phyloP scores from a whole-genome alignment of 2,329 filamentous ascomycete species.

The Neonectria hederae region DNA sequence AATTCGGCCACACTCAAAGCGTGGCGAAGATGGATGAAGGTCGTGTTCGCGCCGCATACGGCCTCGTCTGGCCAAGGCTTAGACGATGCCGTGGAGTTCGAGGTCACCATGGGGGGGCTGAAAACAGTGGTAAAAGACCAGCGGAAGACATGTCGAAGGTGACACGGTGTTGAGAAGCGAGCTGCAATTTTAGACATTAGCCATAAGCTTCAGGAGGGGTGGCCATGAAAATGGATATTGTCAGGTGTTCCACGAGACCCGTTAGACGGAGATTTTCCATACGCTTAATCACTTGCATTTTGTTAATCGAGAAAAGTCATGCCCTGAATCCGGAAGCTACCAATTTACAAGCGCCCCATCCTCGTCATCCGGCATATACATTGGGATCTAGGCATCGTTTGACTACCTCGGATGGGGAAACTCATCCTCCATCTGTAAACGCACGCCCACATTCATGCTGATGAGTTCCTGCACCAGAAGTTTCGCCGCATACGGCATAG shows the following conservation, averaged over 20 bases:
- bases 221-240: background rate
- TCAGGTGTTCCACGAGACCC: background rate
- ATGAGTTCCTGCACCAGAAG: constrained; percentile 93
- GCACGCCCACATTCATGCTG: constrained; percentile 98
- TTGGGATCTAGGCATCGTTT: constrained; percentile 2
- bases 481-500: constrained; percentile 97
- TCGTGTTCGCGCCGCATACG: constrained; percentile 88
- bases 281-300: constrained; percentile 5
- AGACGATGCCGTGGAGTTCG: constrained; percentile 72
- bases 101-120: constrained; percentile 75
- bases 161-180: background rate
- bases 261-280: background rate
- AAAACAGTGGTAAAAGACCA: constrained; percentile 43
- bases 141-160: background rate
- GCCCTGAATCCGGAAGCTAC: background rate
- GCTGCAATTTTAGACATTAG: background rate
- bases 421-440: constrained; percentile 90
- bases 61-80: constrained; percentile 59
- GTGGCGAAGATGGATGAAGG: constrained; percentile 83
- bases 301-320: constrained; percentile 5
- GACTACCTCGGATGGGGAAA: constrained; percentile 73
- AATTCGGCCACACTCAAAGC: constrained; percentile 59
- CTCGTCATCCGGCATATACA: constrained; percentile 3
- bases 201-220: background rate
- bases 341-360: constrained; percentile 5